Base-by-base conservation (phyloP, 306 rosid species). In the Vigna mungo region DNA sequence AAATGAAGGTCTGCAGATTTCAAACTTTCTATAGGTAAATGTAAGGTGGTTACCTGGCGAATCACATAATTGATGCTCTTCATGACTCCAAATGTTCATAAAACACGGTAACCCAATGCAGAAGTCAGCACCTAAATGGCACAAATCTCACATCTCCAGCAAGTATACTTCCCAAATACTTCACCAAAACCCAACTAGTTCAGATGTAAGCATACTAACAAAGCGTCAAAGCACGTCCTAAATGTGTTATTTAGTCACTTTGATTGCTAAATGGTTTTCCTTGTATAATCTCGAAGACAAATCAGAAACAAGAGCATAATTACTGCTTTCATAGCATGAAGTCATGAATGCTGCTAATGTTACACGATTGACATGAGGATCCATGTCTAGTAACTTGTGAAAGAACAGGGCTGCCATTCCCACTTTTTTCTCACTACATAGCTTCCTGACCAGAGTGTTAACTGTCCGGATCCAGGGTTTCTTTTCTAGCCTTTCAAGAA, bases 391-490 rank as follows among this genome's bases (percentile, higher is more conserved):
- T 81, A 95, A 71, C 82, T 85, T 89, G 53, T 90, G 90, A 66
- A 92, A 89, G 88, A 95, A 89, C 83, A 92, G 78, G 12, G 99
- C 92, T 12, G 97, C 97, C 72, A 89, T 86, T 49, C 93, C 98
- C 11, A 92, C 99, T 86, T 92, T 95, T 73, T 36, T 81, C 86
- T 92, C 96, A 1, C 84, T 81, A 68, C 97, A 80, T 46, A 95
- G 93, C 86, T 95, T 95, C 86, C 97, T 77, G 68, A 92, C 75
- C 81, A 95, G 76, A 12, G 96, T 89, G 59, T 84, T 86, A 54
- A 85, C 97, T 0, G 96, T 92, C 53, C 84, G 85, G 68, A 86
- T 86, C 97, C 97, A 90, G 27, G 59, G 92, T 80, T 87, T 92
- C 72, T 77, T 88, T 41, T 91, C 94, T 9, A 92, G 88, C 76